Base-by-base conservation (phyloP, 1,284 basidiomycete genomes). In the Marasmius tenuissimus region DNA sequence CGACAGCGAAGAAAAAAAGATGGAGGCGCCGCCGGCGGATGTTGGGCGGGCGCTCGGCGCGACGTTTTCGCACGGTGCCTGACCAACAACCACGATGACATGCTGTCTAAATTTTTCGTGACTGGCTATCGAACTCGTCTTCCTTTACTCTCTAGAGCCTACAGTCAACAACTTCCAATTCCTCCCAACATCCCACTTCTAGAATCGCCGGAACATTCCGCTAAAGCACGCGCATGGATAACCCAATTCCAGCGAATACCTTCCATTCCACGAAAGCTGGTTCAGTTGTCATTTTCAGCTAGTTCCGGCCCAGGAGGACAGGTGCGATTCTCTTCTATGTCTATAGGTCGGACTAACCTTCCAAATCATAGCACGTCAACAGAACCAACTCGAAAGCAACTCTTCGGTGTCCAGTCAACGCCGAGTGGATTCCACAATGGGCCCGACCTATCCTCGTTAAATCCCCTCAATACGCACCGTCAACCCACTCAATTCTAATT, bases 261-360 rank as follows among this genome's bases (percentile, higher is more conserved):
- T 27, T 61, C 67, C 0, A 79, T 89, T 20, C 83, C 85, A 0
- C 82, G 75, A 65, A 71, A 71, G 20, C 58, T 77, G 14, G 87
- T 91, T 0, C 82, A 88, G 39, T 40, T 63, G 18, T 78, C 83
- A 0, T 92, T 88, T 70, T 84, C 89, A 2, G 78, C 89, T 57
- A 92, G 90, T 66, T 91, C 91, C 6, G 91, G 91, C 27, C 91
- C 91, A 9, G 90, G 90, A 37, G 91, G 90, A 12, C 91, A 92
- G 82, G 90, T 90, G 63, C 57, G 76, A 61, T 56, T n/a, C 35
- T 20, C 40, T 57, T 40, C 14, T 33, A n/a, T 37, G 27, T 4
- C 47, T 20, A 18, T 18, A 48, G 33, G 12, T 56, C 33, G 12
- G 18, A 16, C 34, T 55, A 42, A 57, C 50, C 59, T 20, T 57